A percentile compares a stretch with the other conserved stretches of the same genome.
phyloP scores from a whole-genome alignment of 371 early-diverging fungal genomes.

The Rhizopus arrhizus region DNA sequence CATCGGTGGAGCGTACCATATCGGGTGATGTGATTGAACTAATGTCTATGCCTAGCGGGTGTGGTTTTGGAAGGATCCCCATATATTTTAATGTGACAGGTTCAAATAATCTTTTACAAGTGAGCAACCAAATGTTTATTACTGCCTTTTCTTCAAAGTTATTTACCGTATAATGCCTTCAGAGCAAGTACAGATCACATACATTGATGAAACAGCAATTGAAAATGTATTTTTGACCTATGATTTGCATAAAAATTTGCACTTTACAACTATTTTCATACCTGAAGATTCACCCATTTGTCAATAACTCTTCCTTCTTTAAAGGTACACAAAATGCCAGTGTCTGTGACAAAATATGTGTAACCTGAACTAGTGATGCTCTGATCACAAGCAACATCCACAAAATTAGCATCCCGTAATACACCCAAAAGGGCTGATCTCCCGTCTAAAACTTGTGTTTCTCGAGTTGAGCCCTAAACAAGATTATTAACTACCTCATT shows the following conservation, averaged over 20 bases:
- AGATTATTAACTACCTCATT: not conserved
- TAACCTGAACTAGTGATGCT: conserved; percentile 54
- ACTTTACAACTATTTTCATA: conserved; percentile 13
- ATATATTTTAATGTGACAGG: conserved; percentile 68
- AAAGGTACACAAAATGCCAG: conserved; percentile 72
- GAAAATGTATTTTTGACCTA: conserved; percentile 67
- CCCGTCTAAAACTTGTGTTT: conserved; percentile 73
- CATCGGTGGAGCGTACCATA: conserved; percentile 30
- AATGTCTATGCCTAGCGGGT: conserved; percentile 71
- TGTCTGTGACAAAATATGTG: conserved; percentile 65
- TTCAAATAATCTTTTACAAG: conserved; percentile 66
- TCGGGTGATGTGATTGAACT: conserved; percentile 42
- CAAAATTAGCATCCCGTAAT: conserved; percentile 71
- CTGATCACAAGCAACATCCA: conserved; percentile 64
- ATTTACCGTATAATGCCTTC: conserved; percentile 70
- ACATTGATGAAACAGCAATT: conserved; percentile 62
- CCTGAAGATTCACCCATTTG: conserved; percentile 82
- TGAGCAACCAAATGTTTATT: not conserved
- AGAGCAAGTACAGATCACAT: conserved; percentile 74
- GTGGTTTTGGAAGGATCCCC: conserved; percentile 73
- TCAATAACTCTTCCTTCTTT: conserved; percentile 67
- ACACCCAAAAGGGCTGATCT: conserved; percentile 70
- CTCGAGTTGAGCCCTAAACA: conserved; percentile 34
- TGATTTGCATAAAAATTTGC: not conserved
- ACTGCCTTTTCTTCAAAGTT: not conserved